Evolutionary conservation across 768 basidiomycete species (phyloP).

Genomic region (Termitomyces titanicus): DNA sequence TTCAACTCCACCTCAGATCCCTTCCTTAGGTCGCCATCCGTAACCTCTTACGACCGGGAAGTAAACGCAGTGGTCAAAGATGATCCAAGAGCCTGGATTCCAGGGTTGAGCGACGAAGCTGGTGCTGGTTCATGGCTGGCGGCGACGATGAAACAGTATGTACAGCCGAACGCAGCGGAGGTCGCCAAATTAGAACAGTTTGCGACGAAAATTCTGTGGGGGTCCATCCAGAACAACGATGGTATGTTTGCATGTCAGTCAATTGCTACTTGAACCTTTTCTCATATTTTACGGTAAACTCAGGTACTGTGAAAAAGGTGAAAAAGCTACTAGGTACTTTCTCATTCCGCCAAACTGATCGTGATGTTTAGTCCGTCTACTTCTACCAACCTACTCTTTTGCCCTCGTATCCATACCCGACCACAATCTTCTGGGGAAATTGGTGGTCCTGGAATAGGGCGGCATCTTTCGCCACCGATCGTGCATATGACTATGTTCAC

Average conservation of each 20-base stretch:
- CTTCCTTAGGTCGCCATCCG: constrained; percentile 49
- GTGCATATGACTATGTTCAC: constrained; percentile 53
- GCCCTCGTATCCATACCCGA: constrained; percentile 46
- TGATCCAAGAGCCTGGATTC: constrained; percentile 55
- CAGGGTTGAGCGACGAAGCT: constrained; percentile 58
- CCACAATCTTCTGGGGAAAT: constrained; percentile 44
- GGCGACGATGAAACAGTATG: constrained; percentile 53
- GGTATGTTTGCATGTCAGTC: constrained; percentile 25
- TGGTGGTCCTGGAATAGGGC: constrained; percentile 59
- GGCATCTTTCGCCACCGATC: constrained; percentile 41
- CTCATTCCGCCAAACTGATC: background rate
- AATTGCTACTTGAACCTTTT: background rate
- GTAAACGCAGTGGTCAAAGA: constrained; percentile 46
- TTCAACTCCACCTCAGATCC: constrained; percentile 46
- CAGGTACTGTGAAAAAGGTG: constrained; percentile 53
- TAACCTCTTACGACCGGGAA: constrained; percentile 51
- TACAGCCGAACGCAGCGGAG: constrained; percentile 50
- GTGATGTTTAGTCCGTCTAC: constrained; percentile 39
- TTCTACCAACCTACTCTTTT: constrained; percentile 46
- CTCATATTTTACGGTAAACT: background rate
- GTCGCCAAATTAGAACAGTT: constrained; percentile 50
- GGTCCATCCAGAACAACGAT: constrained; percentile 47
- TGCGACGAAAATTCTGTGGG: constrained; percentile 41
- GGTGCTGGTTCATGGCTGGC: constrained; percentile 58
- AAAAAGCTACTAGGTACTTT: background rate